phyloP scores from a whole-genome alignment of 495 filamentous ascomycete species.

The Oleoguttula mirabilis region DNA sequence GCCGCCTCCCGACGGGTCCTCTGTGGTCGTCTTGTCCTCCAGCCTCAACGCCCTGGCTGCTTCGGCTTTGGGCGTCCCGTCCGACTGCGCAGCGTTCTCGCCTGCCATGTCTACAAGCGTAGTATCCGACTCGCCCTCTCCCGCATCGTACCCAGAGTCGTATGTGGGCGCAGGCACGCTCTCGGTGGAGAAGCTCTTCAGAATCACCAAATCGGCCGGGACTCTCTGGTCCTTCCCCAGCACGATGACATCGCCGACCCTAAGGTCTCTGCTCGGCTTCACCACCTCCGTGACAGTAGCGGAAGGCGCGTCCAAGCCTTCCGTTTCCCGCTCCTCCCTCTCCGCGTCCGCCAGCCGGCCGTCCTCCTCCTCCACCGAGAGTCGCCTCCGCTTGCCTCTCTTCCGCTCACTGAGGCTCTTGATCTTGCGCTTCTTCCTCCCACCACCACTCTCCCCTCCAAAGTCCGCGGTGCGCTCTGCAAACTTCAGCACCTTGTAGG shows the following conservation, averaged over 20 bases:
- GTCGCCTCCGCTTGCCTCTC: slow-evolving; percentile 15
- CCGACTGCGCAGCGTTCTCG: slow-evolving; percentile 11
- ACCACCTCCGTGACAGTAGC: slow-evolving; percentile 47
- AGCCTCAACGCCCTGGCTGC: slow-evolving; percentile 1
- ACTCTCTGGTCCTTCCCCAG: slow-evolving; percentile 82
- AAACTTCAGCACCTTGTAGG: slow-evolving; percentile 68
- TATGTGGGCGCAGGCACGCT: slow-evolving; percentile 13
- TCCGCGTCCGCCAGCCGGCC: slow-evolving; percentile 30
- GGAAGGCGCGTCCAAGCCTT: slow-evolving; percentile 34
- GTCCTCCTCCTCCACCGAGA: slow-evolving; percentile 12
- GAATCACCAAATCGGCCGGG: slow-evolving; percentile 85
- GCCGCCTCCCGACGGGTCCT: slow-evolving; percentile 35
- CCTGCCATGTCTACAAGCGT: slow-evolving; percentile 35
- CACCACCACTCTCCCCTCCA: slow-evolving; percentile 7
- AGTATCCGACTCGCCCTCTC: slow-evolving; percentile 22
- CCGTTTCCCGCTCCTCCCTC: slow-evolving; percentile 31
- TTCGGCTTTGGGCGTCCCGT: slow-evolving; percentile 5
- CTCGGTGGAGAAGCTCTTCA: slow-evolving; percentile 71
- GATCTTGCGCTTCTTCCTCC: slow-evolving; percentile 11
- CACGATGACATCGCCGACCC: slow-evolving; percentile 88
- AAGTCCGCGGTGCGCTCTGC: too few relatives aligned
- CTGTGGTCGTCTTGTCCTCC: slow-evolving; percentile 13
- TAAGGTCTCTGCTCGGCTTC: slow-evolving; percentile 78
- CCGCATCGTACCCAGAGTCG: slow-evolving; percentile 6
- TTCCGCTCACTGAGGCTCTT: slow-evolving; percentile 18